Conservation (phyloP, 2,329 filamentous ascomycete species). For the Xylariaceae sp. region DNA sequence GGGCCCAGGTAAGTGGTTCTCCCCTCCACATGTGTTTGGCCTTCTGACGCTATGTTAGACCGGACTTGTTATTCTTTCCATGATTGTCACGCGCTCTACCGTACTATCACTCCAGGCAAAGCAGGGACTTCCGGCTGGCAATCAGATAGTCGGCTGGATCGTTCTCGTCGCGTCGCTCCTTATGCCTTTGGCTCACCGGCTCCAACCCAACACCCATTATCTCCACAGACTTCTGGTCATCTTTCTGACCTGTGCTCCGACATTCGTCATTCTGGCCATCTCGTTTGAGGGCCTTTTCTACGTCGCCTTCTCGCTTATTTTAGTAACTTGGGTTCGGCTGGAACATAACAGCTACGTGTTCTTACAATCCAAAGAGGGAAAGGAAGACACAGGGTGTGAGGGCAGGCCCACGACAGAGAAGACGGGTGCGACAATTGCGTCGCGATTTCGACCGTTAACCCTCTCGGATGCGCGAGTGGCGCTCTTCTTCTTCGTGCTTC, state of each 20-base stretch:
- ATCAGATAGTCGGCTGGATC: conserved; percentile 80
- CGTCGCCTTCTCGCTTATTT: conserved; percentile 73
- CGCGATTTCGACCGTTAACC: conserved; percentile 58
- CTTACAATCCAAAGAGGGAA: conserved; percentile 26
- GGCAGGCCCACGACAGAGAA: conserved; percentile 15
- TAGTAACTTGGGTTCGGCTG: conserved; percentile 86
- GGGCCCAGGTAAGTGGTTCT: conserved; percentile 52
- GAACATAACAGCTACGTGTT: conserved; percentile 68
- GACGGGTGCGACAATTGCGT: conserved; percentile 15
- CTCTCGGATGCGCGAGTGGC: conserved; percentile 83
- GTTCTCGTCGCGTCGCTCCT: conserved; percentile 72
- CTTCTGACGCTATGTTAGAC: conserved; percentile 38
- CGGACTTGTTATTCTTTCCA: conserved; percentile 73
- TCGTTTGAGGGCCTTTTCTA: conserved; percentile 98
- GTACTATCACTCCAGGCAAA: conserved; percentile 80
- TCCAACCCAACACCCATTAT: conserved; percentile 80
- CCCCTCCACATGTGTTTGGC: conserved; percentile 16
- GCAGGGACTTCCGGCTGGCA: conserved; percentile 76
- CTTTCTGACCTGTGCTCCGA: conserved; percentile 87
- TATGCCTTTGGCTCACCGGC: conserved; percentile 73
- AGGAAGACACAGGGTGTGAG: too few species aligned
- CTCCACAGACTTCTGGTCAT: conserved; percentile 83
- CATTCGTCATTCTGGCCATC: conserved; percentile 93
- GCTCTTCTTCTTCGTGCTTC: conserved; percentile 89
- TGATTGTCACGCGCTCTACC: conserved; percentile 82